Evolutionary conservation across 202 grass and related monocot species (phyloP).

Genomic region (Digitaria exilis): DNA sequence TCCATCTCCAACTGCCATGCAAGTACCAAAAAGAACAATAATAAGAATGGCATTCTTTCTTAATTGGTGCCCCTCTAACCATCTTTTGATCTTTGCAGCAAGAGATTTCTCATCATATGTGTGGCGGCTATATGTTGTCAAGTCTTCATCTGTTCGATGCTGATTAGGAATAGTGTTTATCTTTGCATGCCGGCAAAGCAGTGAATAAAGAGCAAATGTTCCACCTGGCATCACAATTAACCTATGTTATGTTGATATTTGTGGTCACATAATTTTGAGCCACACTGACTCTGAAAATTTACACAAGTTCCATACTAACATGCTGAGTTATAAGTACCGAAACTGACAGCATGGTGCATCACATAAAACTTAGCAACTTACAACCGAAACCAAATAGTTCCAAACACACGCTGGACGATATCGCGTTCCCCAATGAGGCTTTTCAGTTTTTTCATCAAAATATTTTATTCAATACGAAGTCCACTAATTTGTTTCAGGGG

Average conservation of each 20-base stretch:
- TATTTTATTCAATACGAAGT: not conserved
- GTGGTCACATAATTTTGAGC: not conserved
- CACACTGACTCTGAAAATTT: not conserved
- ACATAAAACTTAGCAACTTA: not conserved
- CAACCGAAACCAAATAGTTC: not conserved
- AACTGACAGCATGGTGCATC: not conserved
- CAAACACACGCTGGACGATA: not conserved
- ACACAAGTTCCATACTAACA: slow-evolving; percentile 2
- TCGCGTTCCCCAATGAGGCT: not conserved
- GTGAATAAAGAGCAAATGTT: slow-evolving; percentile 85
- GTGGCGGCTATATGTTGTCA: slow-evolving; percentile 69
- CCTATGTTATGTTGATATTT: slow-evolving; percentile 22
- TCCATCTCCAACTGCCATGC: slow-evolving; percentile 85
- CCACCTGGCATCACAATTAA: slow-evolving; percentile 54
- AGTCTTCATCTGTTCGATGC: slow-evolving; percentile 71
- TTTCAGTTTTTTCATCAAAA: not conserved
- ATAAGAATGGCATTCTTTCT: slow-evolving; percentile 74
- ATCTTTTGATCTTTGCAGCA: slow-evolving; percentile 71
- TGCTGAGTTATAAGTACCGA: not conserved
- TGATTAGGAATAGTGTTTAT: slow-evolving; percentile 80
- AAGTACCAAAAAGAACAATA: slow-evolving; percentile 72
- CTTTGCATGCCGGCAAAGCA: slow-evolving; percentile 78
- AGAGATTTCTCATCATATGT: slow-evolving; percentile 68
- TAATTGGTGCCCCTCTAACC: slow-evolving; percentile 60
- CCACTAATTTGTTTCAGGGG: not conserved